phyloP scores from a whole-genome alignment of 768 basidiomycete genomes.

The Leucogyrophana mollusca region DNA sequence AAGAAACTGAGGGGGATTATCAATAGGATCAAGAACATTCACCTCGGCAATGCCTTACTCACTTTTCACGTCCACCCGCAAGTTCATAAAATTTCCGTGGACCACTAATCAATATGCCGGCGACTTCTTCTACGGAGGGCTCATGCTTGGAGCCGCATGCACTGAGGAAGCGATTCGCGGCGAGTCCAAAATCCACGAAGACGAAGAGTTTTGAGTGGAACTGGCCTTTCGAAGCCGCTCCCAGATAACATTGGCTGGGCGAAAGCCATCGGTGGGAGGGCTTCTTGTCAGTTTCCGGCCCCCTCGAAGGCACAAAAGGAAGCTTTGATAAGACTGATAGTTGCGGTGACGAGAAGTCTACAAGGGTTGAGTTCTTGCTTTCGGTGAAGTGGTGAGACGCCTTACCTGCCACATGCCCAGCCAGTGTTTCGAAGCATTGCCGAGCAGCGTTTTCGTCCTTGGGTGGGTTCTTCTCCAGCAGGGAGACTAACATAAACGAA shows the following conservation, averaged over 20 bases:
- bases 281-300: conserved; percentile 23
- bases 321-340: conserved; percentile 54
- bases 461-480: conserved; percentile 63
- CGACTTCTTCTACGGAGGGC: conserved; percentile 83
- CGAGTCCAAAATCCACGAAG: conserved; percentile 84
- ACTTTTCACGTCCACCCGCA: conserved; percentile 71
- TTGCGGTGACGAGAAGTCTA: conserved; percentile 61
- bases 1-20: conserved; percentile 57
- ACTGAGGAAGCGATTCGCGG: conserved; percentile 80
- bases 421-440: conserved; percentile 67
- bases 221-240: conserved; percentile 45
- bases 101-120: conserved; percentile 63
- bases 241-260: conserved; percentile 72
- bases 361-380: background rate
- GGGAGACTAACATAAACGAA: conserved; percentile 51
- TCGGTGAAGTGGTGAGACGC: conserved; percentile 34
- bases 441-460: conserved; percentile 50
- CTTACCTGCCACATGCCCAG: conserved; percentile 61
- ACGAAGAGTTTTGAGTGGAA: conserved; percentile 82
- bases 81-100: conserved; percentile 71
- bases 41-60: conserved; percentile 17
- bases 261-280: conserved; percentile 44
- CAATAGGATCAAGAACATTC: background rate
- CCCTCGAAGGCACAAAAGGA: conserved; percentile 65
- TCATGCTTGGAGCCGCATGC: conserved; percentile 87